Evolutionary conservation across 2,329 filamentous ascomycete genomes (phyloP).

Genomic region (Didymella pomorum): DNA sequence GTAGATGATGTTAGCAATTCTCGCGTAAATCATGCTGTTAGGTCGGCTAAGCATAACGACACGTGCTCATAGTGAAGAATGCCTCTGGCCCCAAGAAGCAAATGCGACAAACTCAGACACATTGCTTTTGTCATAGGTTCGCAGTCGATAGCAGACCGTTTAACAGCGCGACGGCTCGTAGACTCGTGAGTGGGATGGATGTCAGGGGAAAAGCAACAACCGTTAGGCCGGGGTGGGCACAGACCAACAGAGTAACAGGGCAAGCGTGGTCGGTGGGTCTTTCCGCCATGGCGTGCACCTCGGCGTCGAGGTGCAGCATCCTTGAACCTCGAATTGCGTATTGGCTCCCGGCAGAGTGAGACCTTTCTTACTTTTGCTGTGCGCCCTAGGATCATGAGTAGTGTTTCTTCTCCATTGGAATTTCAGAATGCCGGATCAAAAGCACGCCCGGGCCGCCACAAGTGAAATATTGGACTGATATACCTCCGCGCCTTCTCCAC

Average conservation of each 20-base stretch:
- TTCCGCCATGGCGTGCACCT: slow-evolving; percentile 18
- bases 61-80: background rate
- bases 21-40: background rate
- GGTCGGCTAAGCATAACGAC: background rate
- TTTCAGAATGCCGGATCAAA: slow-evolving; percentile 15
- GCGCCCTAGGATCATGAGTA: slow-evolving; percentile 17
- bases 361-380: slow-evolving; percentile 17
- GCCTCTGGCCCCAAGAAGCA: background rate
- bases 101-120: background rate
- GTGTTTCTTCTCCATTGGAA: slow-evolving; percentile 5
- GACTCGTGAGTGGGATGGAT: slow-evolving; percentile 14
- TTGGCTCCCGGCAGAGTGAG: slow-evolving; percentile 14
- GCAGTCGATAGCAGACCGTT: slow-evolving; percentile 1
- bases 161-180: background rate
- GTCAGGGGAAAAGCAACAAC: slow-evolving; percentile 20
- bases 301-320: slow-evolving; percentile 15
- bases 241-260: background rate
- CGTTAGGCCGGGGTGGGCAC: slow-evolving; percentile 10
- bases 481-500: slow-evolving; percentile 18
- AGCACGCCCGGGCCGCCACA: slow-evolving; percentile 14
- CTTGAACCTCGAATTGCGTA: slow-evolving; percentile 10
- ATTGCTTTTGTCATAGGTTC: slow-evolving; percentile 11
- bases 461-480: slow-evolving; percentile 10
- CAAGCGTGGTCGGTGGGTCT: slow-evolving; percentile 8
- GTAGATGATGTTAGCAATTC: background rate